phyloP scores from a whole-genome alignment of 495 filamentous ascomycete species.

The Penicillium ucsense region DNA sequence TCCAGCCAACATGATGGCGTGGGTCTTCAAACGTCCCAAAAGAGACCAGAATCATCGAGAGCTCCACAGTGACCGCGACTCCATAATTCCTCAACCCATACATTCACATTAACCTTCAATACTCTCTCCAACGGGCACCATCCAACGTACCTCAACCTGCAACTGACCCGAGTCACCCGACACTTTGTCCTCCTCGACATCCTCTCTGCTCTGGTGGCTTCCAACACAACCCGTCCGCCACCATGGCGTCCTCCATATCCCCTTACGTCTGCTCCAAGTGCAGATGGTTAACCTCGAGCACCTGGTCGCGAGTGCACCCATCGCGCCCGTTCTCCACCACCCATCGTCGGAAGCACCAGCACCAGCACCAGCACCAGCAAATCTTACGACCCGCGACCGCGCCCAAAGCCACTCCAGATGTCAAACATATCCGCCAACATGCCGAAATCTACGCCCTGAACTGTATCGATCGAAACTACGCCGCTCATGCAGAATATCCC shows the following conservation, averaged over 20 bases:
- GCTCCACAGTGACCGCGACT: no score
- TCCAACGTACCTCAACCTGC: neutral
- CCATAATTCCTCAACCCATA: no score
- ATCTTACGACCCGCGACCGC: constrained; percentile 56
- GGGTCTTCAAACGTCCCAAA: no score
- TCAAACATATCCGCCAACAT: constrained; percentile 84
- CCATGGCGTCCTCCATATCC: constrained; percentile 16
- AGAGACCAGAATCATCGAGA: no score
- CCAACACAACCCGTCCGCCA: constrained; percentile 3
- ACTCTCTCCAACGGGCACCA: neutral
- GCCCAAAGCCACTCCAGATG: constrained; percentile 68
- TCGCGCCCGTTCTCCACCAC: constrained; percentile 25
- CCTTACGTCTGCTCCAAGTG: constrained; percentile 33
- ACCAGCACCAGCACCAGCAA: constrained; percentile 10
- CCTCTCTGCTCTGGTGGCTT: neutral
- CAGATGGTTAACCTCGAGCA: constrained; percentile 12
- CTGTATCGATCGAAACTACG: constrained; percentile 78
- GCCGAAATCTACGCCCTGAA: constrained; percentile 69
- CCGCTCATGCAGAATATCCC: constrained; percentile 53
- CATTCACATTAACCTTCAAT: no score
- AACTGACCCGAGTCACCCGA: constrained; percentile 3
- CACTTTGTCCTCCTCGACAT: constrained; percentile 1
- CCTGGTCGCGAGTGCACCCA: constrained; percentile 2
- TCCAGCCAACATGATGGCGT: no score
- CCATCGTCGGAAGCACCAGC: constrained; percentile 1